A percentile compares a stretch with the other conserved stretches of the same genome.
These are phyloP conservation scores for Suillus decipiens DNA, from an alignment of 768 basidiomycete genomes.

Conservation along the genomic window DNA sequence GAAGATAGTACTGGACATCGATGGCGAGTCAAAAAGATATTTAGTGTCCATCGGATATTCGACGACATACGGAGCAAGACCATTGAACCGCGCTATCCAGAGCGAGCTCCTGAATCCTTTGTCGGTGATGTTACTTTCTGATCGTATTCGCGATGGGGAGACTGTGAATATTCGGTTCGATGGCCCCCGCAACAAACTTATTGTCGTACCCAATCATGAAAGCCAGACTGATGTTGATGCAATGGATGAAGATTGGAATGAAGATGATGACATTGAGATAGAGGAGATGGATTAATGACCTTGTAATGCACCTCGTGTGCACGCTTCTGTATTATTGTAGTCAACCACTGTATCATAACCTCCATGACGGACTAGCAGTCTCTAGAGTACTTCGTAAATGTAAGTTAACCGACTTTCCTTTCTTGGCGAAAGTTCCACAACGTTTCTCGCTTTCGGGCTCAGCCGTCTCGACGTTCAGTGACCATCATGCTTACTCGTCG, in stretches of 20 bases:
- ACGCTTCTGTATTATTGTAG: background rate
- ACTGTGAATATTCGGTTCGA: constrained; percentile 76
- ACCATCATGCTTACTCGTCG: constrained; percentile 32
- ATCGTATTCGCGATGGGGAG: constrained; percentile 82
- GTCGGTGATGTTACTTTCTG: constrained; percentile 81
- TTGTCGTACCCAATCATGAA: constrained; percentile 84
- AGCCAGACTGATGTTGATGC: constrained; percentile 44
- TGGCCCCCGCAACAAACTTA: constrained; percentile 74
- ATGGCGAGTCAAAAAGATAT: constrained; percentile 74
- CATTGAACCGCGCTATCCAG: constrained; percentile 89
- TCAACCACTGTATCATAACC: background rate
- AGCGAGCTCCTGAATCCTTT: constrained; percentile 91
- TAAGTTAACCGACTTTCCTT: constrained; percentile 15
- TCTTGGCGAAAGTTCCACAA: constrained; percentile 12
- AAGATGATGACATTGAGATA: constrained; percentile 52
- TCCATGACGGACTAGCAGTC: background rate
- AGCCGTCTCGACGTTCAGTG: constrained; percentile 11
- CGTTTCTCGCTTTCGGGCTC: constrained; percentile 2
- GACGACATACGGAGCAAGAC: constrained; percentile 86
- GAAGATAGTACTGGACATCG: constrained; percentile 80
- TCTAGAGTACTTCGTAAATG: background rate
- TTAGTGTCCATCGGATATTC: constrained; percentile 79
- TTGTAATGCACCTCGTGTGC: background rate
- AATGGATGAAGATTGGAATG: constrained; percentile 59
- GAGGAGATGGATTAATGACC: constrained; percentile 60